Percentiles rank a stretch among this genome's conserved stretches.
phyloP scores from a whole-genome alignment of 108 stramenopile species.

The Cyclotella distinguenda region DNA sequence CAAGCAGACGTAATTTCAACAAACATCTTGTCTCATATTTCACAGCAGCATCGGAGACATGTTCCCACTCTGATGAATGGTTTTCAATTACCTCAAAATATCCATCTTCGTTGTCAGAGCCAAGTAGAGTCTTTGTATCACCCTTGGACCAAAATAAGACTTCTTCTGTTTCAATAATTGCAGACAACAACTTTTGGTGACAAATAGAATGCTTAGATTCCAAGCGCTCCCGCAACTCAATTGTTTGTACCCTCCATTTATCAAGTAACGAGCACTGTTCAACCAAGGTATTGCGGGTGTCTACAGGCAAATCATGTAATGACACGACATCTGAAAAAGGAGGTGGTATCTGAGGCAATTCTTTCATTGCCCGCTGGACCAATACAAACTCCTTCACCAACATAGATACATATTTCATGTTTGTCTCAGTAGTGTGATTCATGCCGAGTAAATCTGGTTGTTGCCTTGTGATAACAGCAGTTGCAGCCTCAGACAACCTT shows the following conservation, averaged over 20 bases:
- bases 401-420: slow-evolving; percentile 4
- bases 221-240: slow-evolving; percentile 1
- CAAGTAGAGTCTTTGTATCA: neutral
- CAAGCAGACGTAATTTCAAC: neutral
- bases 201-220: slow-evolving; percentile 10
- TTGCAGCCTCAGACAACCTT: slow-evolving; percentile 17
- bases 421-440: neutral
- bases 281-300: neutral
- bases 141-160: slow-evolving; percentile 15
- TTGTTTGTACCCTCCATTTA: slow-evolving; percentile 14
- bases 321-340: slow-evolving; percentile 2
- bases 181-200: slow-evolving; percentile 15
- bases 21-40: neutral
- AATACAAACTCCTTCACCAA: slow-evolving; percentile 17
- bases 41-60: neutral
- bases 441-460: neutral
- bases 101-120: slow-evolving; percentile 23
- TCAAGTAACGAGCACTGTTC: slow-evolving; percentile 6
- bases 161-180: slow-evolving; percentile 30
- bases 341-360: slow-evolving; percentile 22
- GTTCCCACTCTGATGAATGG: neutral
- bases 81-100: slow-evolving; percentile 15
- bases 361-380: slow-evolving; percentile 10
- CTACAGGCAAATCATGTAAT: slow-evolving; percentile 5
- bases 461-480: slow-evolving; percentile 1